phyloP scores from a whole-genome alignment of 805 yeast genomes.

The Barnettozyma sucrosica region DNA sequence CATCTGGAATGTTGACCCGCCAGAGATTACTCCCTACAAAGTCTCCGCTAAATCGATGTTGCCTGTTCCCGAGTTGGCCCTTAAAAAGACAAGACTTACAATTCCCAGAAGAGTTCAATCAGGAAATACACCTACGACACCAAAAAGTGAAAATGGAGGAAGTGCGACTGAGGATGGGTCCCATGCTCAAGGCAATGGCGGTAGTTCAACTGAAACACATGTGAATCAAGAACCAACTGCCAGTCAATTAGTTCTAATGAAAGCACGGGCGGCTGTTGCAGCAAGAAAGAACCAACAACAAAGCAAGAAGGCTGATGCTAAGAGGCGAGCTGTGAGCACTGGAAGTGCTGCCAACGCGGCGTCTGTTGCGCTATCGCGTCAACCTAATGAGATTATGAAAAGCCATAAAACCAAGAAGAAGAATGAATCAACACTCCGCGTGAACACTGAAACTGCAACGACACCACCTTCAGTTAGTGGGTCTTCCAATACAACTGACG shows the following conservation, averaged over 20 bases:
- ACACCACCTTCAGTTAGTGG: background rate
- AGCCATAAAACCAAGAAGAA: constrained; percentile 10
- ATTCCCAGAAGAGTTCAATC: constrained; percentile 22
- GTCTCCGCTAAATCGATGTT: constrained; percentile 75
- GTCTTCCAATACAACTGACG: background rate
- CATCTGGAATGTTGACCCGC: constrained; percentile 57
- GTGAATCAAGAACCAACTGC: constrained; percentile 18
- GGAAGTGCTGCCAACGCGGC: constrained; percentile 26
- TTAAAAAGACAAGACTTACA: constrained; percentile 21
- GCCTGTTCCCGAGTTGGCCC: constrained; percentile 53
- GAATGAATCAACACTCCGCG: background rate
- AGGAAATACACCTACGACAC: constrained; percentile 19
- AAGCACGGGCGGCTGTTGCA: constrained; percentile 25
- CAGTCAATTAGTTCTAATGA: constrained; percentile 23
- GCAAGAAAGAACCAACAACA: constrained; percentile 21
- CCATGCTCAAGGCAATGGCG: background rate
- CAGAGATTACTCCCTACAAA: constrained; percentile 66
- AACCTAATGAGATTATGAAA: constrained; percentile 25
- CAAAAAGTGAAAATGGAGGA: constrained; percentile 11
- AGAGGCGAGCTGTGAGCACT: constrained; percentile 12
- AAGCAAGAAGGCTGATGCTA: constrained; percentile 2
- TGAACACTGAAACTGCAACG: background rate
- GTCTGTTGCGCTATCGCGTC: constrained; percentile 23
- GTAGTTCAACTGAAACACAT: background rate
- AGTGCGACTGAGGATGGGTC: background rate